These are phyloP conservation scores for Ophiostoma ulmi DNA, from an alignment of 2,329 filamentous ascomycete species.

Conservation along the genomic window DNA sequence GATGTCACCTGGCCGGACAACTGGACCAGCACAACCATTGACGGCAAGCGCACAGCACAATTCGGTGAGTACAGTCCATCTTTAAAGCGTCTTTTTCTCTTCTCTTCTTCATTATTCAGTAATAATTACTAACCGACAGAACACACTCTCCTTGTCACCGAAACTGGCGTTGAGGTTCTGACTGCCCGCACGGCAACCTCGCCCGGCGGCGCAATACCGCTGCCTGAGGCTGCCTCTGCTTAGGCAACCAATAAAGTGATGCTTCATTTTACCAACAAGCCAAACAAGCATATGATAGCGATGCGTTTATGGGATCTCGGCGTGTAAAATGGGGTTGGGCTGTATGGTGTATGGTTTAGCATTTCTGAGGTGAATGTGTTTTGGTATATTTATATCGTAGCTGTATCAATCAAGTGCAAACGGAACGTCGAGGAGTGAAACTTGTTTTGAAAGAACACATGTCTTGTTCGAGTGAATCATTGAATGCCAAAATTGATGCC, in stretches of 20 bases:
- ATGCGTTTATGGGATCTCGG: constrained; percentile 5
- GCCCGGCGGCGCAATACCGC: constrained; percentile 67
- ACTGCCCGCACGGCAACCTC: constrained; percentile 69
- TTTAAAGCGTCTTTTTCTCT: too few relatives aligned
- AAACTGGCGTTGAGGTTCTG: constrained; percentile 75
- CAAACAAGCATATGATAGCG: neutral
- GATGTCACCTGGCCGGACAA: constrained; percentile 98
- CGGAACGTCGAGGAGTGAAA: neutral
- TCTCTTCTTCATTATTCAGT: too few relatives aligned
- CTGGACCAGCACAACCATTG: constrained; percentile 92
- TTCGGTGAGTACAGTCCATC: constrained; percentile 59
- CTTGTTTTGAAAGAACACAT: neutral
- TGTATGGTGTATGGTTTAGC: neutral
- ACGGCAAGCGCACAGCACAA: constrained; percentile 85
- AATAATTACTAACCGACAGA: constrained; percentile 43
- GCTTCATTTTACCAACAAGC: neutral
- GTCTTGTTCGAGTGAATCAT: neutral
- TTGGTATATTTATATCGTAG: neutral
- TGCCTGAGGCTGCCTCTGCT: constrained; percentile 37
- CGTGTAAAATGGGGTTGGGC: neutral
- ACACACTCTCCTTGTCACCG: constrained; percentile 78
- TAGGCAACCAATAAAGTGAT: neutral
- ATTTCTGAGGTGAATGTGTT: neutral
- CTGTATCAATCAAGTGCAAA: neutral
- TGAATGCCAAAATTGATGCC: neutral